Evolutionary conservation across 371 early-diverging fungal species (phyloP).

Genomic region (Mucor racemosus): DNA sequence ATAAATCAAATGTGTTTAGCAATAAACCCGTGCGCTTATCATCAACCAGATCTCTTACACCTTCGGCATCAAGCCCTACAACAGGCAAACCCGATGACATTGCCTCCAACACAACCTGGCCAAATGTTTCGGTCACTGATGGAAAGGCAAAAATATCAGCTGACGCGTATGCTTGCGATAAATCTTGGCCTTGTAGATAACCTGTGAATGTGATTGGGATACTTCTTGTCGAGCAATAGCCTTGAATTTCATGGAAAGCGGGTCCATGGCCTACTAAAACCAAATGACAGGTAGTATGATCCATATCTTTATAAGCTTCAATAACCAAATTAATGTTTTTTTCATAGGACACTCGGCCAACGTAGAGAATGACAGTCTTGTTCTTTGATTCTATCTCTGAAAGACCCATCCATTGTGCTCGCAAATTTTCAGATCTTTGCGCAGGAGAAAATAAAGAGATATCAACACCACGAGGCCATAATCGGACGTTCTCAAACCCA

Average conservation of each 20-base stretch:
- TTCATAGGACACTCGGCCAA: conserved; percentile 53
- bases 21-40: conserved; percentile 47
- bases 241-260: conserved; percentile 43
- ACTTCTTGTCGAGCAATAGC: conserved; percentile 17
- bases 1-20: conserved; percentile 27
- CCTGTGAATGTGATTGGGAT: conserved; percentile 54
- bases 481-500: conserved; percentile 37
- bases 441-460: conserved; percentile 36
- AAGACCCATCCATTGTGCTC: conserved; percentile 37
- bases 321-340: conserved; percentile 51
- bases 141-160: conserved; percentile 58
- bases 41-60: conserved; percentile 49
- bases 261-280: conserved; percentile 60
- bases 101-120: conserved; percentile 54
- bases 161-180: conserved; percentile 51
- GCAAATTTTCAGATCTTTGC: conserved; percentile 29
- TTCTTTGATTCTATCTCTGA: conserved; percentile 11
- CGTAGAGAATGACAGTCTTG: conserved; percentile 46
- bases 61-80: conserved; percentile 48
- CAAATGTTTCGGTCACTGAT: conserved; percentile 54
- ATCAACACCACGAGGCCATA: conserved; percentile 59
- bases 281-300: conserved; percentile 46
- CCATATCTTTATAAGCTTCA: conserved; percentile 48
- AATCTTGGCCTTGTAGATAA: conserved; percentile 40
- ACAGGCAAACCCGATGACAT: conserved; percentile 57